Conservation (phyloP, 305 asterid genomes). For the Fraxinus greggii region DNA sequence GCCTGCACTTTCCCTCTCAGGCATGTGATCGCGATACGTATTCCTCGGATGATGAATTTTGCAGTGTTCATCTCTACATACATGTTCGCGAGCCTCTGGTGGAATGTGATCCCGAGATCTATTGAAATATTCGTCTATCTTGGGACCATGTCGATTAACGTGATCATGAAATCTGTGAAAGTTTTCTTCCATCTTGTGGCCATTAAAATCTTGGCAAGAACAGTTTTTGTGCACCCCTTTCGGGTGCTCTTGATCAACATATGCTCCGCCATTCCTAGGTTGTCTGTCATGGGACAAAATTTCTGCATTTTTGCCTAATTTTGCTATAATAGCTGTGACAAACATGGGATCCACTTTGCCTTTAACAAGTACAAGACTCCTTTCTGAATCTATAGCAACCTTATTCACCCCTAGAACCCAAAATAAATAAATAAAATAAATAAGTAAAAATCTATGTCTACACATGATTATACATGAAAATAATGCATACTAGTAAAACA, state of each 20-base stretch:
- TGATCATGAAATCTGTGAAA: constrained; percentile 30
- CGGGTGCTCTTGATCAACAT: background rate
- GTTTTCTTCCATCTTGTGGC: constrained; percentile 3
- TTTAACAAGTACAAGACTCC: constrained; percentile 26
- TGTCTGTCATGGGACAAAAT: constrained; percentile 21
- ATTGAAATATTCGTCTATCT: constrained; percentile 18
- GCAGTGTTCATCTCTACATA: constrained; percentile 34
- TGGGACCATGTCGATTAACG: background rate
- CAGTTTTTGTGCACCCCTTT: background rate
- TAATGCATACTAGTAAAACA: background rate
- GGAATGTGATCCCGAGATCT: constrained; percentile 29
- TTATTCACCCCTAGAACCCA: constrained; percentile 28
- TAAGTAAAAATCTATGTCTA: background rate
- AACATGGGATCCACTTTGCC: constrained; percentile 36
- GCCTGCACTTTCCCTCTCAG: background rate
- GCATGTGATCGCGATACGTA: background rate
- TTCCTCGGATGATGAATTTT: constrained; percentile 25
- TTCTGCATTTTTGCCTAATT: constrained; percentile 34
- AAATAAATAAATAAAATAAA: background rate
- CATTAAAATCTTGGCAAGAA: background rate
- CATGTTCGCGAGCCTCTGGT: constrained; percentile 19
- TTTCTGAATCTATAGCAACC: constrained; percentile 26
- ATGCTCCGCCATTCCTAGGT: background rate
- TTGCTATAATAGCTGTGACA: constrained; percentile 18
- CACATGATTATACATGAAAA: background rate